Conservation (phyloP, 2,329 filamentous ascomycete species). For the Tolypocladium album region DNA sequence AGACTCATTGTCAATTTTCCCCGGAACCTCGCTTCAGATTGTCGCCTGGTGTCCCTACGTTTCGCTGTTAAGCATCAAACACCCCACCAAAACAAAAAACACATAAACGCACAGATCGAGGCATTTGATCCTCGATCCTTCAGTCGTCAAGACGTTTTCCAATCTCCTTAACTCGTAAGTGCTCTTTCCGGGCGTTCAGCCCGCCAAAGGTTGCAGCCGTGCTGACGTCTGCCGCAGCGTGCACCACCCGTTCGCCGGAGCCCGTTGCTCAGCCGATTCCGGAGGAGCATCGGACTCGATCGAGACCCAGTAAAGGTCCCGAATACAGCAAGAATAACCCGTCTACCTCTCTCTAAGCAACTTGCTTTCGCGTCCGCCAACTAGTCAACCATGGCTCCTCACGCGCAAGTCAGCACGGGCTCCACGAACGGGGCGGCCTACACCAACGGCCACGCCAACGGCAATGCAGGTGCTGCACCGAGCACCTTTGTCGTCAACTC, state of each 20-base stretch:
- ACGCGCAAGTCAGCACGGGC: conserved; percentile 56
- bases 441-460: conserved; percentile 20
- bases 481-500: conserved; percentile 80
- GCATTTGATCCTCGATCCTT: conserved; percentile 41
- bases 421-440: conserved; percentile 52
- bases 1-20: neutral
- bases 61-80: neutral
- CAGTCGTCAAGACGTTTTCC: conserved; percentile 88
- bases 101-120: conserved; percentile 35
- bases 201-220: conserved; percentile 1
- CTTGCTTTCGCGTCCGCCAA: conserved; percentile 2
- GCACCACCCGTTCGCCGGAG: conserved; percentile 94
- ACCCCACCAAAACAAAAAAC: conserved; percentile 3
- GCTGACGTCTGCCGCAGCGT: conserved; percentile 42
- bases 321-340: conserved; percentile 16
- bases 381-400: conserved; percentile 68
- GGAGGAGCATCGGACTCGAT: conserved; percentile 68
- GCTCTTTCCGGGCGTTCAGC: conserved; percentile 1
- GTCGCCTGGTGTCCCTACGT: neutral
- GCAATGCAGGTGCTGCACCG: conserved; percentile 38
- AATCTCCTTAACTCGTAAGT: conserved; percentile 94
- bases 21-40: neutral
- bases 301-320: conserved; percentile 42
- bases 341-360: conserved; percentile 9
- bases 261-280: conserved; percentile 82